Base-by-base conservation (phyloP, 2,329 filamentous ascomycete genomes). In the Zasmidium angulare region DNA sequence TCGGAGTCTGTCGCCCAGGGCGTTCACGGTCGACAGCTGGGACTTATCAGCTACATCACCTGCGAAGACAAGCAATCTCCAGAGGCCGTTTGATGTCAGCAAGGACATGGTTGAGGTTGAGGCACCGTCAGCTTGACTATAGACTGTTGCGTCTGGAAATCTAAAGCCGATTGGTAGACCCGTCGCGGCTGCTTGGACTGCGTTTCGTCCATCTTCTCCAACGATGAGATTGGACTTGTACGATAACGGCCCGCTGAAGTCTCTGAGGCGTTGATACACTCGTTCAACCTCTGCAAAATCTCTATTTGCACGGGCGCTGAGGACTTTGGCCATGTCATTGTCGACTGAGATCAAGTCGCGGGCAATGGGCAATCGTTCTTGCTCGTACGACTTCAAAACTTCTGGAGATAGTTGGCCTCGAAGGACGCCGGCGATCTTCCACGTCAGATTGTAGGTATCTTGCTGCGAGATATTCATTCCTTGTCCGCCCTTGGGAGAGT, bases 401-500 rank as follows among this genome's bases (percentile, higher is more conserved):
- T 50, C 20, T 14, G 59, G 62, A 10, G 50, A 19, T 17, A 62
- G 56, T 17, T 52, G 53, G 31, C 53, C 58, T 12, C 36, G 46
- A 17, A 64, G 49, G n/a, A 63, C 66, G 17, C 57, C 51, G 3
- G 54, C 60, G 26, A 68, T 23, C 54, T 69, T 69, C 64, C 63
- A 68, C 17, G 61, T 56, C 3, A 69, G 58, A 48, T 69, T 69
- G 57, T 63, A 66, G n/a, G 59, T 56, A 21, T 77, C 75, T 17
- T 68, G 70, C 4, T 76, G 59, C 0, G 69, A 73, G 3, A 65
- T 74, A 57, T 77, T 77, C 69, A 75, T 72, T 2, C 75, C 75
- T 52, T 75, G 74, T 0, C 74, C 75, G 3, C 73, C 74, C 3
- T 66, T 68, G 2, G 75, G 74, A n/a, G 70, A 68, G 24, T 69